Evolutionary conservation across 2,329 filamentous ascomycete genomes (phyloP).

Genomic region (Neofusicoccum parvum): DNA sequence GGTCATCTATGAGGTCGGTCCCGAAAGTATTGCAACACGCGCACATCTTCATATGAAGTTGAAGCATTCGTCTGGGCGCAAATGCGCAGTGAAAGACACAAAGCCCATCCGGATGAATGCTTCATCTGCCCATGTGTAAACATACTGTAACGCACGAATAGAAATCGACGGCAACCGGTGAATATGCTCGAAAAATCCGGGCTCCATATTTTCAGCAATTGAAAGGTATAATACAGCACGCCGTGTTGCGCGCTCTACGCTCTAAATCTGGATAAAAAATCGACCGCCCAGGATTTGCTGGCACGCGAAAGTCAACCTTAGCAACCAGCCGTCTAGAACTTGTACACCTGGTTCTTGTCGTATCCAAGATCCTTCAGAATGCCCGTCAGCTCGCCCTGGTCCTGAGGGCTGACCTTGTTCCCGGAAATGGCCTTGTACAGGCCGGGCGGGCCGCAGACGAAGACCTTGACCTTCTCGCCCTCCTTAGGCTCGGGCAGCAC

Average conservation of each 20-base stretch:
- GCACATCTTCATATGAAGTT: too few species aligned
- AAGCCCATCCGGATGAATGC: too few species aligned
- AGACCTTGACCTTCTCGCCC: constrained; percentile 86
- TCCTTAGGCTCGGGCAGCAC: constrained; percentile 90
- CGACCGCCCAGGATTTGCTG: not conserved
- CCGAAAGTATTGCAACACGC: too few species aligned
- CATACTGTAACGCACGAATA: too few species aligned
- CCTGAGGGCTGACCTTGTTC: constrained; percentile 83
- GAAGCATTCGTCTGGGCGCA: too few species aligned
- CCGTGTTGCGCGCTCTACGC: constrained; percentile 3
- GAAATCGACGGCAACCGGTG: not conserved
- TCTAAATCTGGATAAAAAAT: not conserved
- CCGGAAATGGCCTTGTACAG: constrained; percentile 94
- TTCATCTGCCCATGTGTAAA: too few species aligned
- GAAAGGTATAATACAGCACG: constrained; percentile 1
- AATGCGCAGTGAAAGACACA: too few species aligned
- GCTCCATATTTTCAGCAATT: not conserved
- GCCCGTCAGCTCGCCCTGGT: constrained; percentile 88
- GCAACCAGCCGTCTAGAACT: constrained; percentile 65
- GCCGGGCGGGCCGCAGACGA: constrained; percentile 90
- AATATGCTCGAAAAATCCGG: not conserved
- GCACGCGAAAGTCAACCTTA: not conserved
- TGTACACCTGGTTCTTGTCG: constrained; percentile 88
- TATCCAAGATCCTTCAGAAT: constrained; percentile 83
- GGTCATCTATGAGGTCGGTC: too few species aligned